A percentile compares a stretch with the other conserved stretches of the same genome.
phyloP scores from a whole-genome alignment of 495 filamentous ascomycete species.

The Penicillium cataractarum region DNA sequence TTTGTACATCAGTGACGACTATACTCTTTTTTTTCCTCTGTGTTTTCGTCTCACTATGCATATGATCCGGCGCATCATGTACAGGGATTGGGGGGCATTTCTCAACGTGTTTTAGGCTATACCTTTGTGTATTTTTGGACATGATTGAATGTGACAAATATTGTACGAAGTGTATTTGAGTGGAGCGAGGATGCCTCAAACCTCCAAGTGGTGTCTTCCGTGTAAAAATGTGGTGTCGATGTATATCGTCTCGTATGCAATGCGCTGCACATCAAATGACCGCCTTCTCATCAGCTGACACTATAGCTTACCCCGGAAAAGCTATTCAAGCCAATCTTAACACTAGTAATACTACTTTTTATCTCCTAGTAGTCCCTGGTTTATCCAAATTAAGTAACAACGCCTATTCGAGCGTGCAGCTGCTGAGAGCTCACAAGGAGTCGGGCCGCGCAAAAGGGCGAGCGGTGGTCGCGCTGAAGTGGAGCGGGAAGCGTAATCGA shows the following conservation, averaged over 20 bases:
- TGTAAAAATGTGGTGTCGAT: neutral
- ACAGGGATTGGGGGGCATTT: constrained; percentile 21
- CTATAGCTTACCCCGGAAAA: neutral
- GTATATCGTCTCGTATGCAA: neutral
- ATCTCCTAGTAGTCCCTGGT: neutral
- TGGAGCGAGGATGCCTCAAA: neutral
- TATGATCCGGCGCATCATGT: constrained; percentile 35
- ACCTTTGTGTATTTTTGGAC: constrained; percentile 26
- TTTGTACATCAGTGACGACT: constrained; percentile 23
- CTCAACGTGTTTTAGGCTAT: constrained; percentile 19
- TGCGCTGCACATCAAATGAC: neutral
- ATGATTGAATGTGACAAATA: constrained; percentile 32
- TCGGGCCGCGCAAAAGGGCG: neutral
- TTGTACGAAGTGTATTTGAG: neutral
- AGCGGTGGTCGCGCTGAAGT: constrained; percentile 28
- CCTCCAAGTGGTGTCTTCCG: no score
- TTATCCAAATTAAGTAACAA: neutral
- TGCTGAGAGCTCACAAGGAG: neutral
- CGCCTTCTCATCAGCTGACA: constrained; percentile 4
- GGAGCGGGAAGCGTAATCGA: constrained; percentile 37
- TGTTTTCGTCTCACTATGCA: constrained; percentile 27
- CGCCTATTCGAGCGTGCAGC: neutral
- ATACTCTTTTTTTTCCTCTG: constrained; percentile 19
- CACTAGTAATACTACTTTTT: neutral
- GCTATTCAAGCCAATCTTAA: neutral